Conservation (phyloP, 306 rosid genomes). For the Vicia faba region DNA sequence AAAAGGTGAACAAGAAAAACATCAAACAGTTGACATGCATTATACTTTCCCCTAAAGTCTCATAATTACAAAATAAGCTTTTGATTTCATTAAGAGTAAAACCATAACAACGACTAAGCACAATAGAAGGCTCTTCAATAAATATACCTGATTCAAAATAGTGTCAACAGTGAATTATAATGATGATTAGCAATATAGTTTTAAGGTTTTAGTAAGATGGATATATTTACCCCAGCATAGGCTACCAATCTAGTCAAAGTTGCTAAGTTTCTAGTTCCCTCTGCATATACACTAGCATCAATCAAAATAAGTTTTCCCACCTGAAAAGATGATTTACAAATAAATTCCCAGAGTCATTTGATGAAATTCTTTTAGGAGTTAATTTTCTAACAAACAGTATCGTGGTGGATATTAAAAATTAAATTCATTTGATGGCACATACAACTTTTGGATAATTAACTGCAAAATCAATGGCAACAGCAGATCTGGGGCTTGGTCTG, state of each 20-base stretch:
- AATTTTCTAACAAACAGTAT: background rate
- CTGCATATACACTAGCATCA: constrained; percentile 90
- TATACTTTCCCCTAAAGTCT: background rate
- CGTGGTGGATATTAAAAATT: constrained; percentile 32
- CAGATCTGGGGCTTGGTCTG: constrained; percentile 98
- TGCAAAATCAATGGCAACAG: constrained; percentile 91
- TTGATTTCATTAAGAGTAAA: background rate
- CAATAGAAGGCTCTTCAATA: constrained; percentile 76
- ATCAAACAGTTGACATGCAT: no score
- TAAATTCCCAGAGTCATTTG: constrained; percentile 33
- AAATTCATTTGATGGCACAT: constrained; percentile 43
- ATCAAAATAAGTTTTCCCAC: constrained; percentile 88
- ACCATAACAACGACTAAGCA: constrained; percentile 36
- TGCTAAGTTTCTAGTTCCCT: constrained; percentile 77
- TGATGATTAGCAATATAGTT: background rate
- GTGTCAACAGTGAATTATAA: constrained; percentile 27
- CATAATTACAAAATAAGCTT: background rate
- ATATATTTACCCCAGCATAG: constrained; percentile 76
- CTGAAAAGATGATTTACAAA: constrained; percentile 58
- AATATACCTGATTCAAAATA: constrained; percentile 59
- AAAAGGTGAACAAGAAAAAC: no score
- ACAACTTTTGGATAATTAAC: constrained; percentile 90
- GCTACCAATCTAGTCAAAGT: constrained; percentile 65
- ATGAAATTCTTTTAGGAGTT: background rate
- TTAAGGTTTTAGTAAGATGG: constrained; percentile 11